A percentile compares a stretch with the other conserved stretches of the same genome.
phyloP scores from a whole-genome alignment of 2,329 filamentous ascomycete species.

The Clonostachys chloroleuca region DNA sequence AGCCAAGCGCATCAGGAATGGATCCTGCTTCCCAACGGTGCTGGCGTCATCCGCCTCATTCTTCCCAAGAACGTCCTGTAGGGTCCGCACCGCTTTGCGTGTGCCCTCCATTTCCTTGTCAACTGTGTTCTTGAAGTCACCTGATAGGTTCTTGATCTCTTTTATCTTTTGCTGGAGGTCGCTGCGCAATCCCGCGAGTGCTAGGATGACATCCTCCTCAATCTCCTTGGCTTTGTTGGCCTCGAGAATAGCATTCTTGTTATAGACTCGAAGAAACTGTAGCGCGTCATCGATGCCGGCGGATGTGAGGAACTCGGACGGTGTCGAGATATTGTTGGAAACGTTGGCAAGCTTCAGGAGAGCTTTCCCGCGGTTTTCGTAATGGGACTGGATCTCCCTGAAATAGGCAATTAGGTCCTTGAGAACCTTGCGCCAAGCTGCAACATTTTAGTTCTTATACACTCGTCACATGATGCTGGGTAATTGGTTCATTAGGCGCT shows the following conservation, averaged over 20 bases:
- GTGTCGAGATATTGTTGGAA: conserved; percentile 74
- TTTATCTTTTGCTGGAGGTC: conserved; percentile 96
- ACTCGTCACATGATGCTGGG: neutral
- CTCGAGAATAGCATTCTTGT: conserved; percentile 75
- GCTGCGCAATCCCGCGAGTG: conserved; percentile 77
- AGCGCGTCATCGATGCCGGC: conserved; percentile 87
- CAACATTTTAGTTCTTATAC: neutral
- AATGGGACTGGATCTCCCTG: conserved; percentile 83
- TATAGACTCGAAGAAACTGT: conserved; percentile 74
- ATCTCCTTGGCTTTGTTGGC: conserved; percentile 87
- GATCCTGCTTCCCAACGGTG: conserved; percentile 83
- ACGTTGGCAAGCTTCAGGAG: conserved; percentile 79
- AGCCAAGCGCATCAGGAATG: conserved; percentile 78
- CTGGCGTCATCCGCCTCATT: conserved; percentile 70
- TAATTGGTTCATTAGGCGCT: neutral
- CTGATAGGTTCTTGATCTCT: conserved; percentile 89
- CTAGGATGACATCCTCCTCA: conserved; percentile 85
- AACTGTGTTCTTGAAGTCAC: conserved; percentile 95
- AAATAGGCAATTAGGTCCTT: conserved; percentile 95
- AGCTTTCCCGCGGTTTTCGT: conserved; percentile 80
- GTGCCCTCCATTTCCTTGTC: conserved; percentile 92
- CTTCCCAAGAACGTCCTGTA: conserved; percentile 79
- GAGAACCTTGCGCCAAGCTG: conserved; percentile 91
- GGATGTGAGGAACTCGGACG: conserved; percentile 70
- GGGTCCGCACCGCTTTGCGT: conserved; percentile 68